These are phyloP conservation scores for Borealophlyctis nickersoniae DNA, from an alignment of 192 early-diverging fungal genomes.

Conservation along the genomic window DNA sequence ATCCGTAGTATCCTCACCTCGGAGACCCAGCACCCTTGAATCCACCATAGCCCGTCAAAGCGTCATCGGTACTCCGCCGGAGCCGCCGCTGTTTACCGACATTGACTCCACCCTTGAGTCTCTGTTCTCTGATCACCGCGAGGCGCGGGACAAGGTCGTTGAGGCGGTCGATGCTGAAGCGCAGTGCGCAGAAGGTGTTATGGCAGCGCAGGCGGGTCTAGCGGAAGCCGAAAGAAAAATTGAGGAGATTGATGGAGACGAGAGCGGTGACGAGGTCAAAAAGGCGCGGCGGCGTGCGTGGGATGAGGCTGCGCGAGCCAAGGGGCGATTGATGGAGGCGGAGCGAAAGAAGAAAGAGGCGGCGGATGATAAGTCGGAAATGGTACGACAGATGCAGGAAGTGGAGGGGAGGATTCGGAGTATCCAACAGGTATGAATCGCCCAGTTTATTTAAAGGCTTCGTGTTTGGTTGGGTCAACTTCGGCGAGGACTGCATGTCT, in stretches of 20 bases:
- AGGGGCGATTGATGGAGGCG: conserved; percentile 5
- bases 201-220: not conserved
- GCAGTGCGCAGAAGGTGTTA: not conserved
- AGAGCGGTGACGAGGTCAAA: conserved; percentile 7
- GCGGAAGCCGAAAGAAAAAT: not conserved
- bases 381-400: conserved; percentile 15
- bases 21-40: too few species aligned
- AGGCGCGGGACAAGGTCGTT: conserved; percentile 14
- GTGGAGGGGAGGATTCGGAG: conserved; percentile 40
- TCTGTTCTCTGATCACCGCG: conserved; percentile 23
- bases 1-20: not conserved
- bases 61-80: not conserved
- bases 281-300: not conserved
- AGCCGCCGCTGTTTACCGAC: conserved; percentile 14
- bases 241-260: not conserved
- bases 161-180: conserved; percentile 7
- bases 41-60: too few species aligned
- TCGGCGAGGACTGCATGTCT: not conserved
- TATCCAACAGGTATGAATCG: conserved; percentile 29
- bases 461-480: not conserved
- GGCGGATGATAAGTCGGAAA: conserved; percentile 10
- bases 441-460: not conserved
- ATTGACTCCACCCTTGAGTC: not conserved
- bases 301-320: not conserved
- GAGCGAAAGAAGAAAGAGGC: conserved; percentile 14